Evolutionary conservation across 331 rosid species (phyloP).

Genomic region (Quercus tomentella): DNA sequence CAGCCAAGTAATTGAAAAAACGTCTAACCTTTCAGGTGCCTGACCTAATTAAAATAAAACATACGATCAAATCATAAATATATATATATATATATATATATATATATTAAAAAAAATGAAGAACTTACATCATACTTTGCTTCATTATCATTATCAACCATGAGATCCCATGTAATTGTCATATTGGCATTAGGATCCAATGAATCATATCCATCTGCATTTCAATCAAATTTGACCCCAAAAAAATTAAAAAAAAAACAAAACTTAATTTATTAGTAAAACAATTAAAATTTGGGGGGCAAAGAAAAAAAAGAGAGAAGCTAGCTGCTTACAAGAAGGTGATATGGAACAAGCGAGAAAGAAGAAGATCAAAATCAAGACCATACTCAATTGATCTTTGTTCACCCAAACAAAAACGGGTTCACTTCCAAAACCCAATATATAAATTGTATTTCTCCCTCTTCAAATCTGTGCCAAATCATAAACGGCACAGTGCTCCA

Average conservation of each 20-base stretch:
- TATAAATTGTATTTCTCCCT: no score
- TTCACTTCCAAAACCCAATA: not conserved
- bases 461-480: no score
- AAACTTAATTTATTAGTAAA: not conserved
- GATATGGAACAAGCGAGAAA: conserved; percentile 5
- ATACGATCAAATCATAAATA: not conserved
- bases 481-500: no score
- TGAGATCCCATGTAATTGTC: conserved; percentile 46
- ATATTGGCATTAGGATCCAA: conserved; percentile 39
- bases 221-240: not conserved
- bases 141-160: not conserved
- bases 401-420: not conserved
- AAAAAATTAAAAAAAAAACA: not conserved
- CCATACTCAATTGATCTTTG: not conserved
- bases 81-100: not conserved
- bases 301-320: not conserved
- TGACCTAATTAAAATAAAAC: no score
- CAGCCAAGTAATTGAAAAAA: no score
- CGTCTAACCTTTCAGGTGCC: no score
- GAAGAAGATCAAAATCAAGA: conserved; percentile 4
- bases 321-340: conserved; percentile 20
- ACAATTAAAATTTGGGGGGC: no score
- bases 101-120: not conserved
- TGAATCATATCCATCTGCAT: conserved; percentile 43
- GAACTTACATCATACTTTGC: conserved; percentile 24